A percentile compares a stretch with the other conserved stretches of the same genome.
Evolutionary conservation across 2,329 filamentous ascomycete genomes (phyloP).

Genomic region (Lasiodiplodia citricola): DNA sequence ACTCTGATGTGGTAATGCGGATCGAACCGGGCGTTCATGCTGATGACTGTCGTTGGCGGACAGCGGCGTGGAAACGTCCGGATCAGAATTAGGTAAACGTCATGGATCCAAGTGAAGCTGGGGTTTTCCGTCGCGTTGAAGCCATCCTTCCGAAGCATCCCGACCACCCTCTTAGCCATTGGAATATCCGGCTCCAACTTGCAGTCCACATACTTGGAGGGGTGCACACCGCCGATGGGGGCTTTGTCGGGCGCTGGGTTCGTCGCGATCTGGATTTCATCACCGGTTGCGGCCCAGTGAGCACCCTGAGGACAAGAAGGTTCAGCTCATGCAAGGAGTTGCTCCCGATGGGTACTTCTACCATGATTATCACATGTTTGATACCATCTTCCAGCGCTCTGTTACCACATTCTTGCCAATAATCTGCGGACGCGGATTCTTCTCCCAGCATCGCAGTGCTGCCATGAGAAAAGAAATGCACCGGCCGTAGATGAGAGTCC

Average conservation of each 20-base stretch:
- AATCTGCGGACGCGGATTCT: slow-evolving; percentile 64
- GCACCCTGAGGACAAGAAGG: slow-evolving; percentile 55
- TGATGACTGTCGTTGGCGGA: slow-evolving; percentile 67
- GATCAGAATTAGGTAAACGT: slow-evolving; percentile 71
- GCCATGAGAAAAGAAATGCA: slow-evolving; percentile 73
- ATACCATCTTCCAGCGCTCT: slow-evolving; percentile 64
- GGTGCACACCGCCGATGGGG: slow-evolving; percentile 70
- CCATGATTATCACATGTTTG: slow-evolving; percentile 71
- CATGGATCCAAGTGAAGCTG: slow-evolving; percentile 73
- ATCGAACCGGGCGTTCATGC: slow-evolving; percentile 61
- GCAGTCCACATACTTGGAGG: slow-evolving; percentile 68
- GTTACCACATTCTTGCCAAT: slow-evolving; percentile 70
- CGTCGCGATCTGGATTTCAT: slow-evolving; percentile 63
- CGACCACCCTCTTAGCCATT: slow-evolving; percentile 57
- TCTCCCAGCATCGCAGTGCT: slow-evolving; percentile 76
- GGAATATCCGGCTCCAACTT: slow-evolving; percentile 64
- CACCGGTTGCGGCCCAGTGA: slow-evolving; percentile 66
- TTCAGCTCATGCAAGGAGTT: background rate
- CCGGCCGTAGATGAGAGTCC: slow-evolving; percentile 51
- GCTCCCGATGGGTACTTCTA: slow-evolving; percentile 31
- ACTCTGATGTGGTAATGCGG: slow-evolving; percentile 63
- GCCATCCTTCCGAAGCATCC: slow-evolving; percentile 56
- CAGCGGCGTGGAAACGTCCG: slow-evolving; percentile 69
- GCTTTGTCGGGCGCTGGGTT: slow-evolving; percentile 66
- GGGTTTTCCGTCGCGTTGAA: slow-evolving; percentile 61